Evolutionary conservation across 257 asterid species (phyloP).

Genomic region (Nicotiana sylvestris): DNA sequence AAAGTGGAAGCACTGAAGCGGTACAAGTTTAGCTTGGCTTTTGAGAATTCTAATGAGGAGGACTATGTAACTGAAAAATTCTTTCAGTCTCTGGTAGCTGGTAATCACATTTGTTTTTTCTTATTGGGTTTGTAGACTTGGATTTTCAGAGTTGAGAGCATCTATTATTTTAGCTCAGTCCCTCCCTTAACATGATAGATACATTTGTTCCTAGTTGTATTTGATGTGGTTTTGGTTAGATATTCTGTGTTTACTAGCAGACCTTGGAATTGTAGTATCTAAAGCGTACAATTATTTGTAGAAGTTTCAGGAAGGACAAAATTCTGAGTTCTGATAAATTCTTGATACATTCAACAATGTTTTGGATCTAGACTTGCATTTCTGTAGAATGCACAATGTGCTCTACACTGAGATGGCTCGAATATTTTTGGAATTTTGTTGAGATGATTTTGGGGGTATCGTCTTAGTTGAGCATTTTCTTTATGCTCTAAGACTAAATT

Average conservation of each 20-base stretch:
- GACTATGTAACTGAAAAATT: conserved; percentile 95
- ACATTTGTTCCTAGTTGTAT: background rate
- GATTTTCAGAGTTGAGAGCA: background rate
- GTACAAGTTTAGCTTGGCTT: conserved; percentile 93
- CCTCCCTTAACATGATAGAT: background rate
- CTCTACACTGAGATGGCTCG: background rate
- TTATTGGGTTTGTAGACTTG: background rate
- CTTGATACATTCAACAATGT: background rate
- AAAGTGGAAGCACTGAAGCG: conserved; percentile 70
- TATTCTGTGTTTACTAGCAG: background rate
- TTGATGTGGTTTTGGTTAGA: conserved; percentile 3
- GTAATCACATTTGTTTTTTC: conserved; percentile 35
- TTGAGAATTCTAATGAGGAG: conserved; percentile 95
- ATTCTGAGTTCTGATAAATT: background rate
- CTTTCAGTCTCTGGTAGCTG: conserved; percentile 97
- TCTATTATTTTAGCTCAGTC: background rate
- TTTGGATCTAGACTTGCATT: background rate
- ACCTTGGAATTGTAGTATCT: background rate
- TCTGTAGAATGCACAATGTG: background rate
- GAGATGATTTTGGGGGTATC: background rate
- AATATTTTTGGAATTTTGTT: background rate
- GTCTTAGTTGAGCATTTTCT: background rate
- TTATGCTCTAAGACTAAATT: background rate
- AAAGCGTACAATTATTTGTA: background rate
- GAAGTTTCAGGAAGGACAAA: background rate